Conservation (phyloP, 768 basidiomycete species). For the Rhodotorula babjevae region DNA sequence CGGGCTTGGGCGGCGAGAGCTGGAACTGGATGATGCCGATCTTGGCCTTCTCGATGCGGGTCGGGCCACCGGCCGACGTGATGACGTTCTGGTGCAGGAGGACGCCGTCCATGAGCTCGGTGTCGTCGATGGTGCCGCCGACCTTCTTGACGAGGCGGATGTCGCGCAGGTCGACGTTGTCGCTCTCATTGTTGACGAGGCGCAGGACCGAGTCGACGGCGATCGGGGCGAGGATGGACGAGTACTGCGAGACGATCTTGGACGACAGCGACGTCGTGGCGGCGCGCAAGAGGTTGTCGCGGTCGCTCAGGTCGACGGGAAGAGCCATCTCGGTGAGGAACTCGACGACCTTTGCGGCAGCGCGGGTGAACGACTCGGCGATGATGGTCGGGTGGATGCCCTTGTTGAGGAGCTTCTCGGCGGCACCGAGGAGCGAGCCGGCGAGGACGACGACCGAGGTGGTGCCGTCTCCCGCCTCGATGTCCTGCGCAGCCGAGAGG, state of each 20-base stretch:
- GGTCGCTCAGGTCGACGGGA: slow-evolving; percentile 85
- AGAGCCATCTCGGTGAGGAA: slow-evolving; percentile 86
- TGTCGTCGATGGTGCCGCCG: slow-evolving; percentile 98
- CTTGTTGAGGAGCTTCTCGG: slow-evolving; percentile 92
- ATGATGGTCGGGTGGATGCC: slow-evolving; percentile 93
- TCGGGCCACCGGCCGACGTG: slow-evolving; percentile 81
- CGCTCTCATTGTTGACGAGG: slow-evolving; percentile 74
- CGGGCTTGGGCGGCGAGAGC: slow-evolving; percentile 92
- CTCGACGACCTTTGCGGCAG: slow-evolving; percentile 87
- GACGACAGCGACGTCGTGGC: slow-evolving; percentile 95
- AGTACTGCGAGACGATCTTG: slow-evolving; percentile 99
- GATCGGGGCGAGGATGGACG: slow-evolving; percentile 94
- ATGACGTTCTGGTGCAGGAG: slow-evolving; percentile 96
- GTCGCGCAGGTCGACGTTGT: slow-evolving; percentile 90
- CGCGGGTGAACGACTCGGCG: slow-evolving; percentile 89
- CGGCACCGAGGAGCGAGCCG: slow-evolving; percentile 83
- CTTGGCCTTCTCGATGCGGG: slow-evolving; percentile 94
- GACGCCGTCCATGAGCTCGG: slow-evolving; percentile 84
- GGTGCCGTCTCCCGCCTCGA: slow-evolving; percentile 97
- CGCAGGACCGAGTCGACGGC: slow-evolving; percentile 94
- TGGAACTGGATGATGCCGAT: slow-evolving; percentile 99
- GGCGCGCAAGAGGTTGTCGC: slow-evolving; percentile 75
- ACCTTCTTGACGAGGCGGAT: slow-evolving; percentile 96
- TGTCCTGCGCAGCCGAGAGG: slow-evolving; percentile 92
- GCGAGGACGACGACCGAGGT: slow-evolving; percentile 96